These are phyloP conservation scores for Suaeda aralocaspica DNA, from an alignment of 148 eudicot genomes.

Conservation along the genomic window DNA sequence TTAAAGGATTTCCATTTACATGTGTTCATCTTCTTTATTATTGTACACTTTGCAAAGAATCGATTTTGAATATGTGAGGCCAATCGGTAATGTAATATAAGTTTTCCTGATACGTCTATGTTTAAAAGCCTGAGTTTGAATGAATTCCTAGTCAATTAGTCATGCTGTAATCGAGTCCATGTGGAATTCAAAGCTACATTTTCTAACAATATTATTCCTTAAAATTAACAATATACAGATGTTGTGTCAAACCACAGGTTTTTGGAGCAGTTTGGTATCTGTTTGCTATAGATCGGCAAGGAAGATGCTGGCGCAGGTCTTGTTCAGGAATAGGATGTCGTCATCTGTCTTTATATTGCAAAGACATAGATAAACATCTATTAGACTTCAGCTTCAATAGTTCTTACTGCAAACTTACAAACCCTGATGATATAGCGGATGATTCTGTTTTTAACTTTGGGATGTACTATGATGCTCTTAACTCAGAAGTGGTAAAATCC, in stretches of 20 bases:
- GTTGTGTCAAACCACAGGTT: constrained; percentile 34
- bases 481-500: constrained; percentile 41
- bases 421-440: constrained; percentile 28
- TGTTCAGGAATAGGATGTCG: constrained; percentile 34
- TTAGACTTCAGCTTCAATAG: constrained; percentile 12
- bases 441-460: constrained; percentile 58
- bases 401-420: constrained; percentile 35
- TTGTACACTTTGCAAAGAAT: not conserved
- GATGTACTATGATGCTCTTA: constrained; percentile 59
- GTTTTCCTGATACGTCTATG: not conserved
- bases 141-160: not conserved
- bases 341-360: constrained; percentile 38
- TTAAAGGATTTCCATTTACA: not conserved
- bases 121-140: not conserved
- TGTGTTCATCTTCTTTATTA: not conserved
- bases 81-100: not conserved
- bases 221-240: not conserved
- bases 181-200: too few species aligned
- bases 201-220: too few species aligned
- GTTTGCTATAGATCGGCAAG: constrained; percentile 56
- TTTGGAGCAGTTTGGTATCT: constrained; percentile 85
- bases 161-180: too few species aligned
- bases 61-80: not conserved
- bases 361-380: not conserved
- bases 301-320: constrained; percentile 52